Evolutionary conservation across 176 grass and related monocot genomes (phyloP).

Genomic region (Musa troglodytarum): DNA sequence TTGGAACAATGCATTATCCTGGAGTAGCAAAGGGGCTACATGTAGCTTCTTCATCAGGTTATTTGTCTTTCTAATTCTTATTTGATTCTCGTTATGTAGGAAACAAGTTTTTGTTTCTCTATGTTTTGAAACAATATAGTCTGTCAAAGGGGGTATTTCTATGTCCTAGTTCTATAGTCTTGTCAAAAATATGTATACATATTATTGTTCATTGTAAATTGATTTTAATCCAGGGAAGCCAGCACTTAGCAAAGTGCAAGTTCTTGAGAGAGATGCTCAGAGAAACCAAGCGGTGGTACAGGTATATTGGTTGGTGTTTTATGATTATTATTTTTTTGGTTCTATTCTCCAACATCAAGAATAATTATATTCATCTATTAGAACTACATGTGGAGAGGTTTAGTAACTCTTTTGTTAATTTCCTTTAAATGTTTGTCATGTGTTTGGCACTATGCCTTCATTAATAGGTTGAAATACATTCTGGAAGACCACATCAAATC

Average conservation of each 20-base stretch:
- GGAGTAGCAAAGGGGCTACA: conserved; percentile 77
- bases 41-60: conserved; percentile 69
- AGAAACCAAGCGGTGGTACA: conserved; percentile 66
- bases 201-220: background rate
- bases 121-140: background rate
- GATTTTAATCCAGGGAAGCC: conserved; percentile 57
- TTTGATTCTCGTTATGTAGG: background rate
- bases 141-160: background rate
- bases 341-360: background rate
- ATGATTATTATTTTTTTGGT: background rate
- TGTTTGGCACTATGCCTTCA: background rate
- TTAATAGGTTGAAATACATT: conserved; percentile 76
- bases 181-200: background rate
- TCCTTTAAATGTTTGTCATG: background rate
- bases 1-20: conserved; percentile 70
- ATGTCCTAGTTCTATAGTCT: background rate
- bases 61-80: background rate
- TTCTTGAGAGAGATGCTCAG: conserved; percentile 55
- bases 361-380: background rate
- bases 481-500: conserved; percentile 83
- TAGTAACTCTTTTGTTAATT: background rate
- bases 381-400: background rate
- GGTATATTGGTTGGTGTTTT: conserved; percentile 23
- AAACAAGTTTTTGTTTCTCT: background rate
- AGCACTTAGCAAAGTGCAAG: conserved; percentile 67